Evolutionary conservation across 2,329 filamentous ascomycete genomes (phyloP).

Genomic region (Venturia effusa): DNA sequence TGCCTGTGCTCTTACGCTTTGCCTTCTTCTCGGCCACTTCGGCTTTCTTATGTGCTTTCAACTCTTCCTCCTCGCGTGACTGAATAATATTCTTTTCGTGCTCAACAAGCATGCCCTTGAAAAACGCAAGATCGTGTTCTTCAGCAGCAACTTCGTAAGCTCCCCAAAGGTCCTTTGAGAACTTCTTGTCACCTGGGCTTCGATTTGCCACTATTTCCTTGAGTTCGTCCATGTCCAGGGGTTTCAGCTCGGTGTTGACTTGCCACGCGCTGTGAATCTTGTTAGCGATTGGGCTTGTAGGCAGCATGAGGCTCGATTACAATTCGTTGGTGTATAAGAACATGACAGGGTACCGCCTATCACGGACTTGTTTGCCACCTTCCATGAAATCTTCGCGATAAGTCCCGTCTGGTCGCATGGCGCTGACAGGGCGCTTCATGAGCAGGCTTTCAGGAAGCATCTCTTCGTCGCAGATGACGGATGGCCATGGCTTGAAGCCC

Average conservation of each 20-base stretch:
- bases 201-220: slow-evolving; percentile 58
- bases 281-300: slow-evolving; percentile 1
- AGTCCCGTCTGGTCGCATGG: slow-evolving; percentile 68
- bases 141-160: slow-evolving; percentile 76
- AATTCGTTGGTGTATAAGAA: slow-evolving; percentile 94
- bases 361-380: slow-evolving; percentile 72
- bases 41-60: slow-evolving; percentile 25
- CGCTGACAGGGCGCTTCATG: slow-evolving; percentile 71
- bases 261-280: slow-evolving; percentile 66
- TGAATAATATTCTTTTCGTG: slow-evolving; percentile 46
- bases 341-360: slow-evolving; percentile 90
- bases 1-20: slow-evolving; percentile 27
- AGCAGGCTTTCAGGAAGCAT: slow-evolving; percentile 79
- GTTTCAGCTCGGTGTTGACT: slow-evolving; percentile 68
- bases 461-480: slow-evolving; percentile 84
- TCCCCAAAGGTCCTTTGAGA: slow-evolving; percentile 64
- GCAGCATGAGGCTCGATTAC: slow-evolving; percentile 47
- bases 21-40: slow-evolving; percentile 38
- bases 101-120: slow-evolving; percentile 63
- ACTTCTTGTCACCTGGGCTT: slow-evolving; percentile 68
- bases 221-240: slow-evolving; percentile 64
- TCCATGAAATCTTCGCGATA: slow-evolving; percentile 82
- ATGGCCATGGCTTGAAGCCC: slow-evolving; percentile 89
- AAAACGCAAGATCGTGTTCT: slow-evolving; percentile 65
- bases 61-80: slow-evolving; percentile 47